Evolutionary conservation across 352 stramenopile species (phyloP).

Genomic region (Aphanomyces astaci): DNA sequence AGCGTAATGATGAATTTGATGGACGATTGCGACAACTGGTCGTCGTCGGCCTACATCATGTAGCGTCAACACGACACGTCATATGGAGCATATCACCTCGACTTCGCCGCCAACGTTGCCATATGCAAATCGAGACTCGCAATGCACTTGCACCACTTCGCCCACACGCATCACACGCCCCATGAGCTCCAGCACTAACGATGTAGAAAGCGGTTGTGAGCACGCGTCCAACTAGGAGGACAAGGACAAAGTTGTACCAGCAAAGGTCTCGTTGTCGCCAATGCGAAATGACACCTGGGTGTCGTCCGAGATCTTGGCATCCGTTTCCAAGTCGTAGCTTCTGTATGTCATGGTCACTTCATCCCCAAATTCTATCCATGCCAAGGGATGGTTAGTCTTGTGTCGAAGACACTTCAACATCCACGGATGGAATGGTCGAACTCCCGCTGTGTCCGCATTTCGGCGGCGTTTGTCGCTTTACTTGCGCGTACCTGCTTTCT

Average conservation of each 20-base stretch:
- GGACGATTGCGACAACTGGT: background rate
- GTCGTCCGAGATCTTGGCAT: slow-evolving; percentile 34
- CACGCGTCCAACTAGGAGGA: too few relatives aligned
- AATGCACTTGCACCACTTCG: slow-evolving; percentile 65
- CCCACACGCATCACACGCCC: slow-evolving; percentile 72
- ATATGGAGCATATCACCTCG: background rate
- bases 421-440: background rate
- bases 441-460: background rate
- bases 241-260: too few relatives aligned
- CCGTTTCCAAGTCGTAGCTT: slow-evolving; percentile 41
- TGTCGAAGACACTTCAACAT: too few relatives aligned
- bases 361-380: slow-evolving; percentile 59
- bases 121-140: slow-evolving; percentile 62
- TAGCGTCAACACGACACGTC: background rate
- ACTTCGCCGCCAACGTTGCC: slow-evolving; percentile 46
- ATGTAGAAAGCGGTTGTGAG: too few relatives aligned
- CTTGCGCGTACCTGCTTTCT: slow-evolving; percentile 42
- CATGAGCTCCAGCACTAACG: slow-evolving; percentile 64
- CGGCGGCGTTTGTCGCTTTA: background rate
- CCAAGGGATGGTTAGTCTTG: too few relatives aligned
- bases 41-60: background rate
- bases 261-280: slow-evolving; percentile 72
- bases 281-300: slow-evolving; percentile 67
- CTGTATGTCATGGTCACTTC: slow-evolving; percentile 70
- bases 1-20: slow-evolving; percentile 22